A percentile compares a stretch with the other conserved stretches of the same genome.
phyloP scores from a whole-genome alignment of 306 rosid species.

The Parietaria judaica region DNA sequence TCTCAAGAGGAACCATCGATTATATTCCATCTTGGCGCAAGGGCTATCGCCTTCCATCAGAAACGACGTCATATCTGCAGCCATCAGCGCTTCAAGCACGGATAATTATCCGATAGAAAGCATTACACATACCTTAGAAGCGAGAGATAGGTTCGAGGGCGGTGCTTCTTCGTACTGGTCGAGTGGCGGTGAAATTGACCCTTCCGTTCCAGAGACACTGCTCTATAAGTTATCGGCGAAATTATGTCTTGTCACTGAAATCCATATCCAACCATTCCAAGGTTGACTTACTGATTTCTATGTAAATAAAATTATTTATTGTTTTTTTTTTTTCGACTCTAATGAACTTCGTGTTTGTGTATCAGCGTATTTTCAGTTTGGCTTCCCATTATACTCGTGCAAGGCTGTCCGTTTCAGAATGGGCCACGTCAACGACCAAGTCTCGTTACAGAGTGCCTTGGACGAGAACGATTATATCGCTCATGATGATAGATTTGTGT shows the following conservation, averaged over 20 bases:
- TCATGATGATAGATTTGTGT: slow-evolving; percentile 22
- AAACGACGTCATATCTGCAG: slow-evolving; percentile 36
- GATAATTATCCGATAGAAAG: slow-evolving; percentile 49
- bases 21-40: slow-evolving; percentile 38
- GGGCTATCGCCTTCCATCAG: slow-evolving; percentile 27
- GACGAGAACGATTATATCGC: neutral
- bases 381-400: slow-evolving; percentile 49
- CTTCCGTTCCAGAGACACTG: slow-evolving; percentile 45
- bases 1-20: slow-evolving; percentile 40
- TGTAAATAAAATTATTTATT: neutral
- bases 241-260: slow-evolving; percentile 49
- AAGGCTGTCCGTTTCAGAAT: slow-evolving; percentile 49
- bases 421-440: slow-evolving; percentile 28
- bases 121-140: slow-evolving; percentile 38
- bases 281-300: slow-evolving; percentile 29
- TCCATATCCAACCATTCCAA: slow-evolving; percentile 50
- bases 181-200: slow-evolving; percentile 49
- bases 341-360: slow-evolving; percentile 17
- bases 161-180: slow-evolving; percentile 60
- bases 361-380: slow-evolving; percentile 55
- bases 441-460: slow-evolving; percentile 1
- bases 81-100: slow-evolving; percentile 57
- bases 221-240: slow-evolving; percentile 38
- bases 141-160: slow-evolving; percentile 29
- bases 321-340: neutral